Evolutionary conservation across 1,284 basidiomycete genomes (phyloP), one percentile per base, ranked within the genome.

Genomic region (Cystobasidiaceae sp.): DNA sequence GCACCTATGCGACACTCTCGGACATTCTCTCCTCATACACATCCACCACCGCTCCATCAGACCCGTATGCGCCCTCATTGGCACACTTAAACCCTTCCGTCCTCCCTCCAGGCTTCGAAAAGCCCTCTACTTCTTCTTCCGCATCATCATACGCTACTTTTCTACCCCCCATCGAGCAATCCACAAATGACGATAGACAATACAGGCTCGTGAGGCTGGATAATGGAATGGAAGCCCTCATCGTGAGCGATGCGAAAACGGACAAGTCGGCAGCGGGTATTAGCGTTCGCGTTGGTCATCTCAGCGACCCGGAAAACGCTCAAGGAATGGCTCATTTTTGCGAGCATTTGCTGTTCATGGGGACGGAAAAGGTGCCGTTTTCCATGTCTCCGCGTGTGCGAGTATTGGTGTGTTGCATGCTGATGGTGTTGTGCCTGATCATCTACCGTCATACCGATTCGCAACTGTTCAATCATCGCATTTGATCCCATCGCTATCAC

Each of bases 181-280:
- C 90, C 0, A 81, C 81, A 45, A 85, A 86, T 71, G 90, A 92
- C 74, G 84, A 88, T 71, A 80, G 89, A 65, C 82, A 85, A 7
- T 91, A 96, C 75, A 82, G 88, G 63, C 79, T 94, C 59, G 88
- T 99, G 65, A 83, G 82, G 51, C 83, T 98, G 2, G 82, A 86
- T 8, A 98, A 98, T 75, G 91, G 89, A 1, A 80, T 99, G 17
- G 86, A 93, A 71, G 91, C 86, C 0, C 85, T 90, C 68, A 78
- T 98, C 17, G 83, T 97, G 21, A 88, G 89, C 68, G 96, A 99
- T 76, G 79, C 55, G 6, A 64, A 43, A 71, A 86, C 92, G 5
- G 96, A 99, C 80, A 97, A 96, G 79, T 89, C 92, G 4, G 92
- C 93, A 0, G 96, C 93, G 0, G 92, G 90, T 72, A 82, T 98